phyloP scores from a whole-genome alignment of 139 green algal genomes.

The Spirogloea muscicola region DNA sequence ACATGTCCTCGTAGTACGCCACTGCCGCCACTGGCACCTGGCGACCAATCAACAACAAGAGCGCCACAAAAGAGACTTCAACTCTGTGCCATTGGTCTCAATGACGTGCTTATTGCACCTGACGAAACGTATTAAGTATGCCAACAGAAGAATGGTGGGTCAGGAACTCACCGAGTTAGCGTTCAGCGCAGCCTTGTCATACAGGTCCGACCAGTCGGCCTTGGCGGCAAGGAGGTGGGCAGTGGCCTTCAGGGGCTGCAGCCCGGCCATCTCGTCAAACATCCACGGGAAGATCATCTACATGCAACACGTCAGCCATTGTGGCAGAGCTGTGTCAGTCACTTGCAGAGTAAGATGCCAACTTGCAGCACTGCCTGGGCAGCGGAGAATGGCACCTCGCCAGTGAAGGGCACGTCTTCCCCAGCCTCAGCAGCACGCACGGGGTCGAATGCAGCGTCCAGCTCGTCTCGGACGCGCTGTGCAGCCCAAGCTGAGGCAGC shows the following conservation, averaged over 20 bases:
- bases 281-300: slow-evolving; percentile 95
- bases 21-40: slow-evolving; percentile 67
- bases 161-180: slow-evolving; percentile 15
- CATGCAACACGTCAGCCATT: too few species aligned
- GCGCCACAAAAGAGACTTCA: too few species aligned
- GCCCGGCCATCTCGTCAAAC: slow-evolving; percentile 76
- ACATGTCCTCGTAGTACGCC: slow-evolving; percentile 85
- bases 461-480: slow-evolving; percentile 11
- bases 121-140: too few species aligned
- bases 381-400: slow-evolving; percentile 20
- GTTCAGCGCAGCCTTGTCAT: slow-evolving; percentile 55
- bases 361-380: too few species aligned
- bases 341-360: too few species aligned
- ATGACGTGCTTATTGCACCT: too few species aligned
- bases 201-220: slow-evolving; percentile 79
- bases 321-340: too few species aligned
- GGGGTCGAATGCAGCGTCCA: slow-evolving; percentile 12
- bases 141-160: too few species aligned
- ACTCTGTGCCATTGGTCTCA: too few species aligned
- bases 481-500: slow-evolving; percentile 49
- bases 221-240: slow-evolving; percentile 70
- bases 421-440: neutral
- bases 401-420: slow-evolving; percentile 1
- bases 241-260: slow-evolving; percentile 68
- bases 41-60: too few species aligned